Evolutionary conservation across 169 alveolate species (phyloP), one percentile per base, ranked within the genome.

Genomic region (Hepatocystis sp.): DNA sequence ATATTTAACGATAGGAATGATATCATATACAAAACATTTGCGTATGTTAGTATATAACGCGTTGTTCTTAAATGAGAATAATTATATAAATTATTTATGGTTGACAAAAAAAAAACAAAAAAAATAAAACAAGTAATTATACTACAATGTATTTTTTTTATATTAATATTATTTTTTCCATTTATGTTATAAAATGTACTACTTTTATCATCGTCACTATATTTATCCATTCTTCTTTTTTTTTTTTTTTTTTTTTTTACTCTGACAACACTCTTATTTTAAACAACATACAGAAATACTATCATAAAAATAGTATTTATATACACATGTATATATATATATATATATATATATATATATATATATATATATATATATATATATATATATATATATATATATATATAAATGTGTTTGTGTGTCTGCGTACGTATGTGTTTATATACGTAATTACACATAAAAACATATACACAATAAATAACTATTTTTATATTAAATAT

Each of bases 21-120:
- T 32, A 71, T 61, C 36, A 71, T 32, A 46, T 71, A 71, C 52
- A 71, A 32, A 47, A 71, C 0, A 32, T 71, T 71, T 23, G 86
- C 36, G n/a, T 71, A 71, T 0, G 65, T 71, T 49, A 71, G 44
- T 17, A 71, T 71, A 40, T 42, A 56, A 7, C 60, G 58, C 11
- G 86, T 17, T 13, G 86, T 71, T 40, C 36, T 56, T 71, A 71
- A 27, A 51, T 71, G 86, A 34, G 56, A 40, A 30, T 71, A 71
- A 25, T 71, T 71, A 23, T 39, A 28, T 27, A 71, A 42, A 71
- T 61, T 71, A 15, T 71, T 71, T 56, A 51, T 36, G 8, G 86
- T 71, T 61, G 86, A 71, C 44, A 71, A 42, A 44, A 55, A 71
- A 56, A 71, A 71, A 30, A 55, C 40, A 49, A 23, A 71, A 71